Evolutionary conservation across 331 rosid species (phyloP).

Genomic region (Malus hybrid): DNA sequence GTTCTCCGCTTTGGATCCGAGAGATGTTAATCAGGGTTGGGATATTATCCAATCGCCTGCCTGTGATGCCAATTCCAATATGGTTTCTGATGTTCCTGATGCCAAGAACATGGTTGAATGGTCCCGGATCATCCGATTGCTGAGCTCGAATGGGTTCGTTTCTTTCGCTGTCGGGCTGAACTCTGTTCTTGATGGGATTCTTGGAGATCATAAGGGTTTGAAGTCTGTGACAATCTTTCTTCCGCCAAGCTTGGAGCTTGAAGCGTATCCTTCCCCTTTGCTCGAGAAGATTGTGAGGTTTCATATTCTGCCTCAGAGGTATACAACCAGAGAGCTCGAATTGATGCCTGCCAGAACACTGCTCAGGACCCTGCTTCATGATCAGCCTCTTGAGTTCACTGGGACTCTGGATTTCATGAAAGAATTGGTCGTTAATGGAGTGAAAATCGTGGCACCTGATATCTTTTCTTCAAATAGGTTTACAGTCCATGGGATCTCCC

Average conservation of each 20-base stretch:
- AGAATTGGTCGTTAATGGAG: slow-evolving; percentile 44
- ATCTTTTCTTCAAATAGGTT: slow-evolving; percentile 39
- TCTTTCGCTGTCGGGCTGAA: slow-evolving; percentile 51
- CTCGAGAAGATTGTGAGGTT: slow-evolving; percentile 53
- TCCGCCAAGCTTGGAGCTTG: slow-evolving; percentile 44
- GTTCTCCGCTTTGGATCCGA: slow-evolving; percentile 35
- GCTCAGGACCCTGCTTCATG: slow-evolving; percentile 41
- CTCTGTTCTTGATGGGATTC: slow-evolving; percentile 51
- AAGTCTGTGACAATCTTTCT: slow-evolving; percentile 50
- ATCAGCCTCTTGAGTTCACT: slow-evolving; percentile 37
- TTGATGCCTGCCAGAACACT: slow-evolving; percentile 38
- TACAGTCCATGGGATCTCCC: slow-evolving; percentile 67
- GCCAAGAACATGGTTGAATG: slow-evolving; percentile 29
- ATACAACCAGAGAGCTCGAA: slow-evolving; percentile 29
- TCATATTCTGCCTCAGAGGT: slow-evolving; percentile 62
- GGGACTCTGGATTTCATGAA: slow-evolving; percentile 24
- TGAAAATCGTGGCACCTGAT: slow-evolving; percentile 53
- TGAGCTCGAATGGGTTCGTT: slow-evolving; percentile 48
- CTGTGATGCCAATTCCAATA: slow-evolving; percentile 20
- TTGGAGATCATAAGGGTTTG: slow-evolving; percentile 25
- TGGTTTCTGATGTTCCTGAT: slow-evolving; percentile 13
- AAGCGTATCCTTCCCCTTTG: slow-evolving; percentile 26
- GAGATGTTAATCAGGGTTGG: slow-evolving; percentile 20
- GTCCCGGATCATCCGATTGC: slow-evolving; percentile 40
- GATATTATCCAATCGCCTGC: slow-evolving; percentile 27